phyloP scores from a whole-genome alignment of 2,329 filamentous ascomycete genomes.

The Xylariaceae sp. region DNA sequence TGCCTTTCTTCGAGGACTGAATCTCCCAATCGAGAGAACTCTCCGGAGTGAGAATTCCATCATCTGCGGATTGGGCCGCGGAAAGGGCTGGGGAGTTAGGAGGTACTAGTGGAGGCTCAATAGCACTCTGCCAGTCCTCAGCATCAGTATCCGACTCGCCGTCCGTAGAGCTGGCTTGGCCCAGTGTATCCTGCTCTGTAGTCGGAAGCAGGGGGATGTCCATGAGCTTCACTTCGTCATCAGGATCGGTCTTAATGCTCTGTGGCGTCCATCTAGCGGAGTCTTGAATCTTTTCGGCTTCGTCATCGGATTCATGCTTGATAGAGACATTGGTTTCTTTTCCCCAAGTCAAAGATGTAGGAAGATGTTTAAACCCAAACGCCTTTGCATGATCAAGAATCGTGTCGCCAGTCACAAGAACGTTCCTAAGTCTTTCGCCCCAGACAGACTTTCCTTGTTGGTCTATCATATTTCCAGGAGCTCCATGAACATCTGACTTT shows the following conservation, averaged over 20 bases:
- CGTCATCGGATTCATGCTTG: constrained; percentile 1
- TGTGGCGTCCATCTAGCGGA: not conserved
- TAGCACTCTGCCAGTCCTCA: not conserved
- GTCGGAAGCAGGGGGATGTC: not conserved
- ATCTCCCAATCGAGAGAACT: too few species aligned
- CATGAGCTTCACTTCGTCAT: constrained; percentile 4
- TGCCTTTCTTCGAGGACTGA: too few species aligned
- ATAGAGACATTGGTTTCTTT: not conserved
- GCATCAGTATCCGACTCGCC: not conserved
- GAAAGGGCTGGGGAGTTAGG: not conserved
- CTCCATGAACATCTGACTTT: not conserved
- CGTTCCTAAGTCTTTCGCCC: not conserved
- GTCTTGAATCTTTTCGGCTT: not conserved
- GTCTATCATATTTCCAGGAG: too few species aligned
- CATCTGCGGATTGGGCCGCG: too few species aligned
- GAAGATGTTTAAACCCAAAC: too few species aligned
- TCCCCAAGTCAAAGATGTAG: too few species aligned
- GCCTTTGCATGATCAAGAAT: not conserved
- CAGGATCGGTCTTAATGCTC: not conserved
- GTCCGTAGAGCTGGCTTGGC: not conserved
- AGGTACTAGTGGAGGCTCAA: not conserved
- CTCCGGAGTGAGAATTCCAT: too few species aligned
- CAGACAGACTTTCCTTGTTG: not conserved
- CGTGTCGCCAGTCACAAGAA: not conserved
- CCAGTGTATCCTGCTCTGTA: too few species aligned